phyloP scores from a whole-genome alignment of 2,329 filamentous ascomycete genomes.

The Botryosphaeria dothidea region DNA sequence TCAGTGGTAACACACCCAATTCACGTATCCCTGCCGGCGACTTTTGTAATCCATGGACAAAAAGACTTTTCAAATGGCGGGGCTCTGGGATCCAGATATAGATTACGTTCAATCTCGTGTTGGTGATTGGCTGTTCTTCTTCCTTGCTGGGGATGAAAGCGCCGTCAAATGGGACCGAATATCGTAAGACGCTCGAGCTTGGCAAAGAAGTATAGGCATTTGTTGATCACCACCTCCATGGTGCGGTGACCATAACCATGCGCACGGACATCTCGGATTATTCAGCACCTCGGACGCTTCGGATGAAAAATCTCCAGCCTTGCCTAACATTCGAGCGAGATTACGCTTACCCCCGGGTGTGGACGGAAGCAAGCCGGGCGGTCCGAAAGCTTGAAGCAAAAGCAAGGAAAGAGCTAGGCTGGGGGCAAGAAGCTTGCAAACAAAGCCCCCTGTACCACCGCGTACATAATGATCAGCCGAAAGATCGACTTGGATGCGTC shows the following conservation, averaged over 20 bases:
- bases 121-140: background rate
- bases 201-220: background rate
- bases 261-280: background rate
- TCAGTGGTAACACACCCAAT: background rate
- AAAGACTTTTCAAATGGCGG: background rate
- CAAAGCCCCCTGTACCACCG: constrained; percentile 75
- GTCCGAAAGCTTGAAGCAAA: background rate
- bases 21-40: background rate
- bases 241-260: background rate
- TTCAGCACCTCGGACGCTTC: background rate
- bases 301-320: background rate
- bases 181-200: background rate
- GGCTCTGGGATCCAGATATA: background rate
- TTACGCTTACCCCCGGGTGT: background rate
- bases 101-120: background rate
- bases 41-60: no score
- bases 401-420: background rate
- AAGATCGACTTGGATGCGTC: constrained; percentile 16
- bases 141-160: background rate
- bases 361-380: background rate
- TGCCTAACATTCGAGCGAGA: background rate
- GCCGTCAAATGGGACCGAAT: background rate
- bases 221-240: background rate
- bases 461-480: constrained; percentile 66
- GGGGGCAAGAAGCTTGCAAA: constrained; percentile 92